A percentile compares a stretch with the other conserved stretches of the same genome.
Evolutionary conservation across 495 filamentous ascomycete species (phyloP).

Genomic region (Aspergillus sclerotioniger): DNA sequence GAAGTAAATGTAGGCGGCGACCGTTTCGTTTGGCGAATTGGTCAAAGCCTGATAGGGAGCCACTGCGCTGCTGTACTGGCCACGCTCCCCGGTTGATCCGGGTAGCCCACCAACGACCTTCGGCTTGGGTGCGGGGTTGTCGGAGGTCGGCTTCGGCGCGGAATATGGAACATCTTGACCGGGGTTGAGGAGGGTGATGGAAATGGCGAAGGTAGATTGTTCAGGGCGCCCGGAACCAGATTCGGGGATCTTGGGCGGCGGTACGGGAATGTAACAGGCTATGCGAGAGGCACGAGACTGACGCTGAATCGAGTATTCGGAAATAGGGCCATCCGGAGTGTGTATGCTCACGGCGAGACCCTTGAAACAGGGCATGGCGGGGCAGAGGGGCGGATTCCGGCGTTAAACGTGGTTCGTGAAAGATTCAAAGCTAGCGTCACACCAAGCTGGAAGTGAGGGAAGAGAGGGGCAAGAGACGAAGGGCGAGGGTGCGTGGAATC

Average conservation of each 20-base stretch:
- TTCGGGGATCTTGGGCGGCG: slow-evolving; percentile 72
- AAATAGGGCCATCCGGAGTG: slow-evolving; percentile 80
- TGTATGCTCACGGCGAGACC: slow-evolving; percentile 96
- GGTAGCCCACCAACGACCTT: slow-evolving; percentile 74
- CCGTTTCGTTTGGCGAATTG: slow-evolving; percentile 86
- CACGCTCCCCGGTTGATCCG: slow-evolving; percentile 52
- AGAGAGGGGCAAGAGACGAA: not conserved
- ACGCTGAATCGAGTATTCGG: slow-evolving; percentile 92
- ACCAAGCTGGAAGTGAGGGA: not conserved
- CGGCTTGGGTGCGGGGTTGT: slow-evolving; percentile 71
- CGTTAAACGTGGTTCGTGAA: not conserved
- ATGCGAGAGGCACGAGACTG: slow-evolving; percentile 88
- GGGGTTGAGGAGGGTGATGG: slow-evolving; percentile 90
- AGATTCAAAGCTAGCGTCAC: not conserved
- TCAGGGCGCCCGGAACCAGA: slow-evolving; percentile 71
- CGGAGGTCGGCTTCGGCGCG: slow-evolving; percentile 67
- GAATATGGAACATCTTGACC: slow-evolving; percentile 88
- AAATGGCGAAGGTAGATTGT: slow-evolving; percentile 92
- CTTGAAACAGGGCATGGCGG: slow-evolving; percentile 92
- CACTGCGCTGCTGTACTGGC: slow-evolving; percentile 57
- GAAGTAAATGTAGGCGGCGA: slow-evolving; percentile 98
- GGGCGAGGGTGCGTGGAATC: not conserved
- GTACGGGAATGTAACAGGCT: slow-evolving; percentile 94
- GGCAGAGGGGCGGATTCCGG: slow-evolving; percentile 5
- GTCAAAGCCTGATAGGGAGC: slow-evolving; percentile 87